Evolutionary conservation across 768 basidiomycete species (phyloP), one percentile per base, ranked within the genome.

Genomic region (Gautieria morchelliformis): DNA sequence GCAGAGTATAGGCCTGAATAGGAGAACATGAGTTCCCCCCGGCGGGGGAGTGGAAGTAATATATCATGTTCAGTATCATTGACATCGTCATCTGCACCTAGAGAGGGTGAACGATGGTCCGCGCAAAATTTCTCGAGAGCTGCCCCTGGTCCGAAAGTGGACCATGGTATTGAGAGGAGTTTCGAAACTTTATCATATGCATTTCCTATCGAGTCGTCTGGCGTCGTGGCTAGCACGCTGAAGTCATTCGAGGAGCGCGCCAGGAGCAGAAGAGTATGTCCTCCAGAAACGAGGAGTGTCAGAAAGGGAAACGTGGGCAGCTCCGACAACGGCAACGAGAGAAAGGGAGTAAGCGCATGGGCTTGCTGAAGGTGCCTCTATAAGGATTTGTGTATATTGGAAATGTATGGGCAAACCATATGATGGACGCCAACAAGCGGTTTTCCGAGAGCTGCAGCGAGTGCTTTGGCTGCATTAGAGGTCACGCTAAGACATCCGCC

Each of bases 381-480:
- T 27, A 27, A 27, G 27, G 27, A n/a, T 5, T 27, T 27, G 27
- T 27, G 32, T 30, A 20, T 11, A 30, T 32, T 37, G 35, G 35
- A 37, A 37, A 37, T 2, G 20, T 24, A 41, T 42, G 65, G 35
- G 35, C 74, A 48, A 39, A 92, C 93, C 94, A 97, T 98, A 65
- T 98, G 94, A 70, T 97, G 91, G 6, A 96, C 89, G 3, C 93
- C 93, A 3, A 95, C 79, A 4, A 95, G 59, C 0, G 93, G 93
- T 64, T 92, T 89, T 42, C 78, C 75, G 12, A 82, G 73, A 0
- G 83, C 84, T 0, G 90, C 86, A 0, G 93, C 92, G 3, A 98
- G 73, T 0, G 84, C 81, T 67, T 89, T 90, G n/a, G 92, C 91
- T 6, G 90, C 84, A 59, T 88, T 88, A 10, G 82, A 81, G 45